Evolutionary conservation across 768 basidiomycete species (phyloP), one percentile per base, ranked within the genome.

Genomic region (Rhodotorula toruloides): DNA sequence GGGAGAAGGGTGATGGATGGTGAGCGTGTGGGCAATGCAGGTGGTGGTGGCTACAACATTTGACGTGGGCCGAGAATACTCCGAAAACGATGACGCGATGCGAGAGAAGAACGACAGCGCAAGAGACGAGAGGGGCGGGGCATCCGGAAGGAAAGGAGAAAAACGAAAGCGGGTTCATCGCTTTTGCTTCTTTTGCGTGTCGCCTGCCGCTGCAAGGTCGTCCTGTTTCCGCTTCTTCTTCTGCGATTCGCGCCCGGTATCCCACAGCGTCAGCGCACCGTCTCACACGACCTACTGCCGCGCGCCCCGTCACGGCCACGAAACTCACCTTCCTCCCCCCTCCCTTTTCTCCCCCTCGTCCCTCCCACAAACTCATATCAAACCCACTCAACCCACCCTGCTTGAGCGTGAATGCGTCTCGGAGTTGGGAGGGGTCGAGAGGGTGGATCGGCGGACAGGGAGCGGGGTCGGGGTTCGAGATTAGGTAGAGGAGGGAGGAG

Each of bases 391-490:
- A 54, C 16, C 46, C 29, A 3, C 74, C 74, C 4, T 48, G n/a
- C 46, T 70, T 58, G 17, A 75, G 58, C 16, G 68, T 68, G 37
- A 73, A 68, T 4, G 65, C 70, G 1, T 70, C 74, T 16, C 72
- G 63, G 37, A 75, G 40, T 25, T 67, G 58, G 8, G 44, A 29
- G 16, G 56, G 50, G 42, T 73, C 74, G 53, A 73, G 60, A 0
- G 49, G 49, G 11, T 37, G n/a, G 39, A 73, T 42, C 7, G 57
- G 55, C 14, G 61, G 50, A 32, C 67, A 61, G 19, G 71, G 65
- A 2, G 54, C 48, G 11, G 74, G 72, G n/a, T 73, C 72, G 9
- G 74, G 74, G 53, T 75, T 71, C 25, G 70, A 53, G n/a, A 71
- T 49, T 11, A 73, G 62, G 58, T 72, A 50, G 4, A 57, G 59